phyloP scores from a whole-genome alignment of 805 yeast genomes.

The Kuraishia molischiana region DNA sequence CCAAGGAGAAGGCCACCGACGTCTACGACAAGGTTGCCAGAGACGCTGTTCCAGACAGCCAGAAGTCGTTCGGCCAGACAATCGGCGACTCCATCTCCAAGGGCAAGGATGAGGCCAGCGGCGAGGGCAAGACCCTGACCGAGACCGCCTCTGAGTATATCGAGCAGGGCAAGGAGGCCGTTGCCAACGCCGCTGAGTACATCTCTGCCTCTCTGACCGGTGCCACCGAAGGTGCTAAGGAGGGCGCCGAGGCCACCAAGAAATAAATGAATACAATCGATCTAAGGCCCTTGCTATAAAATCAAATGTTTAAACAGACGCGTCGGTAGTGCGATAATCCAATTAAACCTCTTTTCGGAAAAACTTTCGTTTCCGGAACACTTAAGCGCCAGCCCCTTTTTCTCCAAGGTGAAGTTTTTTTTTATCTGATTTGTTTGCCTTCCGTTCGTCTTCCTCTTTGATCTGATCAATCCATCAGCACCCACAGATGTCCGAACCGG shows the following conservation, averaged over 20 bases:
- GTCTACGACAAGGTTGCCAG: slow-evolving; percentile 56
- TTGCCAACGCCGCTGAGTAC: slow-evolving; percentile 39
- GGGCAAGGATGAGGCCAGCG: slow-evolving; percentile 36
- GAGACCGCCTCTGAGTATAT: slow-evolving; percentile 36
- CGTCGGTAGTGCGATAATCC: too few species aligned
- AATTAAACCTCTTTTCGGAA: too few species aligned
- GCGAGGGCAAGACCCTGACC: slow-evolving; percentile 17
- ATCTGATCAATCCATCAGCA: too few species aligned
- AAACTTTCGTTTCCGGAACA: too few species aligned
- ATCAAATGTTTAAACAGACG: too few species aligned
- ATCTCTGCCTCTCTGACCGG: slow-evolving; percentile 56
- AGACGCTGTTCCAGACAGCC: slow-evolving; percentile 48
- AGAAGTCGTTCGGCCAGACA: slow-evolving; percentile 65
- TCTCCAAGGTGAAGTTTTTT: too few species aligned
- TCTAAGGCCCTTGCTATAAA: too few species aligned
- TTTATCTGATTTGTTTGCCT: too few species aligned
- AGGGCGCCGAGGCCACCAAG: slow-evolving; percentile 15
- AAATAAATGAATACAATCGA: too few species aligned
- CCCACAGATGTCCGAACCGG: not conserved
- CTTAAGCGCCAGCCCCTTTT: too few species aligned
- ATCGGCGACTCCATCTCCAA: slow-evolving; percentile 32
- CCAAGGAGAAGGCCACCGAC: slow-evolving; percentile 62
- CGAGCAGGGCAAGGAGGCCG: slow-evolving; percentile 38
- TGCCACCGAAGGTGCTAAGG: slow-evolving; percentile 43
- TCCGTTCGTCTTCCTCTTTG: too few species aligned